Evolutionary conservation across 495 filamentous ascomycete species (phyloP), one percentile per base, ranked within the genome.

Genomic region (Aspergillus indologenus): DNA sequence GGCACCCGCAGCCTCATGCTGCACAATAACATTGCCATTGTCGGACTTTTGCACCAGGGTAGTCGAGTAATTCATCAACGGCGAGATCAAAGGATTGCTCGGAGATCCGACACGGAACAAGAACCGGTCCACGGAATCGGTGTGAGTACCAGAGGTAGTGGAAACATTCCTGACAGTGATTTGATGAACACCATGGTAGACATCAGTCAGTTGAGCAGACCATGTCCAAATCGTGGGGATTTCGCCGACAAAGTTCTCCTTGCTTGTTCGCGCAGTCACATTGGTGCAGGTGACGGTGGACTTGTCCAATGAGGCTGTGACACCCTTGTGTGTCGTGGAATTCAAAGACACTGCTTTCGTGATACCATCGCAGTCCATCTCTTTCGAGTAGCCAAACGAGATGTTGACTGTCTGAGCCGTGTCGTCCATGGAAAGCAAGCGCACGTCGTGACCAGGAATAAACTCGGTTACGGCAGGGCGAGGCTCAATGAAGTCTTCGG

Each of bases 401-500:
- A 68, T 54, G 1, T 56, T 19, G 5, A 61, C 22, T 8, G 55
- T 63, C 45, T 61, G 58, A 15, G 54, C 59, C 0, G 21, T 48
- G 21, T 67, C 74, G 19, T 70, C 46, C 56, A 49, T 55, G 43
- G 83, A 85, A 9, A 79, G 53, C 5, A 86, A 57, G 7, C 83
- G 78, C 1, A 60, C 51, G 59, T 88, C 85, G 61, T 88, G 85
- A 12, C 83, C 82, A 0, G 85, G 85, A 0, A 65, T 24, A 60
- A 88, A 84, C 22, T 75, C 72, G 6, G 84, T 87, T 59, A 87
- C 80, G 58, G 81, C 79, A 5, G 85, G 84, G 1, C 75, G 71
- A 9, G 81, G 80, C 34, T 65, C 55, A 5, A 80, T 61, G 59
- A 73, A 86, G 5, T 63, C 56, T 7, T 66, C 58, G 15, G 64